phyloP scores from a whole-genome alignment of 2,329 filamentous ascomycete species.

The Rutstroemia sp. region DNA sequence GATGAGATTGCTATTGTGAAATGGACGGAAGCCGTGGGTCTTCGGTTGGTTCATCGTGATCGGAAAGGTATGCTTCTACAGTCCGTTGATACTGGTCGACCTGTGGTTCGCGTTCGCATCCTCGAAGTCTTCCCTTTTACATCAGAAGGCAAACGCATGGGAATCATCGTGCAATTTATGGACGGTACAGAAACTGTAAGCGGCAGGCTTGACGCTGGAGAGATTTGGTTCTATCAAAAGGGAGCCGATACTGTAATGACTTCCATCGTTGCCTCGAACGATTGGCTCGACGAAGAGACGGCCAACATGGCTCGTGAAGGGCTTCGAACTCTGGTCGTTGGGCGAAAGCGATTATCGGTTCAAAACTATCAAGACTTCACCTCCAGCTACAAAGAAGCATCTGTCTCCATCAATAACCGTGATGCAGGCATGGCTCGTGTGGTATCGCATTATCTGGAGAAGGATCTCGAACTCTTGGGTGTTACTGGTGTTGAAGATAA shows the following conservation, averaged over 20 bases:
- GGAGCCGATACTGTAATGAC: conserved; percentile 98
- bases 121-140: conserved; percentile 96
- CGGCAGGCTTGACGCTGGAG: conserved; percentile 50
- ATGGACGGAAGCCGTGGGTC: conserved; percentile 88
- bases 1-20: conserved; percentile 97
- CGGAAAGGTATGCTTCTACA: conserved; percentile 78
- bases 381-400: conserved; percentile 66
- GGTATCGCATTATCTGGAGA: conserved; percentile 74
- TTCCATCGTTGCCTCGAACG: conserved; percentile 89
- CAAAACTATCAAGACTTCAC: conserved; percentile 80
- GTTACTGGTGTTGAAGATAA: conserved; percentile 98
- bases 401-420: conserved; percentile 69
- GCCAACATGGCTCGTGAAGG: conserved; percentile 99
- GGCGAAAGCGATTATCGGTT: conserved; percentile 74
- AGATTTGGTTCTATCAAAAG: conserved; percentile 99
- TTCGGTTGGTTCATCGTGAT: conserved; percentile 78
- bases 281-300: conserved; percentile 98
- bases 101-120: conserved; percentile 78
- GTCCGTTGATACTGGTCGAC: conserved; percentile 63
- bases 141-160: conserved; percentile 96
- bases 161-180: conserved; percentile 85
- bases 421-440: conserved; percentile 77
- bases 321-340: conserved; percentile 85
- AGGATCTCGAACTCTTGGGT: conserved; percentile 84
- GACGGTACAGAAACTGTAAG: conserved; percentile 44